A percentile compares a stretch with the other conserved stretches of the same genome.
Evolutionary conservation across 2,329 filamentous ascomycete genomes (phyloP).

Genomic region (Apiospora phragmitis): DNA sequence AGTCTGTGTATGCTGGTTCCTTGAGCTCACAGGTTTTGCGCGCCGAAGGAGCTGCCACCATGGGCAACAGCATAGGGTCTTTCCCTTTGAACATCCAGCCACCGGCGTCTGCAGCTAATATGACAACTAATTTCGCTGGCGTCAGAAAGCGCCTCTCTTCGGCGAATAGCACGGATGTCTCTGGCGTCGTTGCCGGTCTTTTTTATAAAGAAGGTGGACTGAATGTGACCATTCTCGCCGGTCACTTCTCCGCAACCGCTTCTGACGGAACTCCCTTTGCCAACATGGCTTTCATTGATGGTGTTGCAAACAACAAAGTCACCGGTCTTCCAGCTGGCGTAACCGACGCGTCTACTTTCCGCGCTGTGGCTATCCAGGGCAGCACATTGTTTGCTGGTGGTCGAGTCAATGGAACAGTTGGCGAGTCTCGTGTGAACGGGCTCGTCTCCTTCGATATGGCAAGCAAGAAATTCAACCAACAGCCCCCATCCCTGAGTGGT

Average conservation of each 20-base stretch:
- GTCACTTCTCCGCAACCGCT: conserved; percentile 75
- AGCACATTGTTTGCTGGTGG: conserved; percentile 82
- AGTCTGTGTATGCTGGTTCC: conserved; percentile 79
- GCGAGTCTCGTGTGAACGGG: conserved; percentile 64
- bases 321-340: conserved; percentile 69
- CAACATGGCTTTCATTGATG: conserved; percentile 83
- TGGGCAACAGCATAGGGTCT: conserved; percentile 56
- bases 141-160: conserved; percentile 48
- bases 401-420: conserved; percentile 69
- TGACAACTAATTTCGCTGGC: conserved; percentile 32
- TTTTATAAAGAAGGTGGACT: conserved; percentile 71
- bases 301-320: conserved; percentile 64
- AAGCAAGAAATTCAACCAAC: conserved; percentile 62
- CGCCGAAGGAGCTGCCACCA: conserved; percentile 70
- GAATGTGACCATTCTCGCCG: conserved; percentile 86
- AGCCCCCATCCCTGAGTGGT: conserved; percentile 76
- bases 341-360: conserved; percentile 71
- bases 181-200: conserved; percentile 74
- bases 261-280: conserved; percentile 70
- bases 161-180: conserved; percentile 40
- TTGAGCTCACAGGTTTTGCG: conserved; percentile 74
- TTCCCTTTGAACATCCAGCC: conserved; percentile 59
- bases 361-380: conserved; percentile 66
- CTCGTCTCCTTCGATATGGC: conserved; percentile 78
- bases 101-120: conserved; percentile 27